A percentile compares a stretch with the other conserved stretches of the same genome.
These are phyloP conservation scores for Phytophthora multivora DNA, from an alignment of 352 stramenopile genomes.

Conservation along the genomic window DNA sequence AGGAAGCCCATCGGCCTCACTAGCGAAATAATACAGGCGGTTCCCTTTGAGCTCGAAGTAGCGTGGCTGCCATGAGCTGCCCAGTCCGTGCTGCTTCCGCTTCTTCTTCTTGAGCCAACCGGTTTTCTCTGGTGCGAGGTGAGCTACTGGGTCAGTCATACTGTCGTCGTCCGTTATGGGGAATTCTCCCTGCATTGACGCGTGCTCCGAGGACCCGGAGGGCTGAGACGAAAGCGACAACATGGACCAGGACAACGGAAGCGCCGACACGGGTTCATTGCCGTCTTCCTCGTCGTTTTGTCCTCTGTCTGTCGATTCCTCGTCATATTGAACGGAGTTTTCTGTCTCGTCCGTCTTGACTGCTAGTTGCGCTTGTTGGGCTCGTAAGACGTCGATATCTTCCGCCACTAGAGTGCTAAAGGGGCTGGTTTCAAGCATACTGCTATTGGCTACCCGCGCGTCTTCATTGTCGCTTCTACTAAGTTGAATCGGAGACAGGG, in stretches of 20 bases:
- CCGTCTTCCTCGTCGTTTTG: slow-evolving; percentile 30
- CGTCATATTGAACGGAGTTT: slow-evolving; percentile 2
- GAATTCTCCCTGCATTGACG: slow-evolving; percentile 31
- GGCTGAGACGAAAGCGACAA: slow-evolving; percentile 60
- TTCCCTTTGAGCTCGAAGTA: slow-evolving; percentile 88
- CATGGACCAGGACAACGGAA: slow-evolving; percentile 68
- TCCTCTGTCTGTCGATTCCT: slow-evolving; percentile 3
- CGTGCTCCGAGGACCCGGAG: slow-evolving; percentile 34
- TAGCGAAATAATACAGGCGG: slow-evolving; percentile 80
- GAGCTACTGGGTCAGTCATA: slow-evolving; percentile 13
- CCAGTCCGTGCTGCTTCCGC: slow-evolving; percentile 73
- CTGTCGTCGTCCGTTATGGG: slow-evolving; percentile 23
- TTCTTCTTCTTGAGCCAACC: slow-evolving; percentile 85
- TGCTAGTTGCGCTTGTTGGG: slow-evolving; percentile 25
- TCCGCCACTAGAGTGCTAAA: slow-evolving; percentile 30
- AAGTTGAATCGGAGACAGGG: slow-evolving; percentile 10
- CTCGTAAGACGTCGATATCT: slow-evolving; percentile 28
- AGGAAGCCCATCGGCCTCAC: slow-evolving; percentile 72
- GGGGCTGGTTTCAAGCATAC: slow-evolving; percentile 16
- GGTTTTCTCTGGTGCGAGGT: slow-evolving; percentile 60
- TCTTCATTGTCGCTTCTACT: slow-evolving; percentile 14
- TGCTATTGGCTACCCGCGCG: neutral
- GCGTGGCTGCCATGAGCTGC: slow-evolving; percentile 71
- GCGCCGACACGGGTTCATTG: slow-evolving; percentile 38
- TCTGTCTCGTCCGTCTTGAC: slow-evolving; percentile 6